A percentile compares a stretch with the other conserved stretches of the same genome.
These are phyloP conservation scores for Monosporascus sp. DNA, from an alignment of 2,329 filamentous ascomycete species.

Conservation along the genomic window DNA sequence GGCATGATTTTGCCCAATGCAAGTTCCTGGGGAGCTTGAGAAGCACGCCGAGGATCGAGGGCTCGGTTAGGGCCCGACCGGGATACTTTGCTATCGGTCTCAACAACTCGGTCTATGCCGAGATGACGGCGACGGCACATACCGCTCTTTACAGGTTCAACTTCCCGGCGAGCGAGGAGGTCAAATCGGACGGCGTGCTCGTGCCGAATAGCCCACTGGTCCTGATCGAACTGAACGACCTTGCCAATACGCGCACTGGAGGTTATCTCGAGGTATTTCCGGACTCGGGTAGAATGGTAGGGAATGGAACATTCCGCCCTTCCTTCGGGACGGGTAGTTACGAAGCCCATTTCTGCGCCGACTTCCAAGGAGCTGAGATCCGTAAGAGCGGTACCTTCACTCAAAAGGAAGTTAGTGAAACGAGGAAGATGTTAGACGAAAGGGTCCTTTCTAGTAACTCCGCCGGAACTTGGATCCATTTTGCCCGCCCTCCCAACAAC, in stretches of 20 bases:
- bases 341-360: slow-evolving; percentile 54
- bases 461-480: slow-evolving; percentile 59
- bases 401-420: slow-evolving; percentile 37
- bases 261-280: slow-evolving; percentile 48
- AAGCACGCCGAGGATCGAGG: slow-evolving; percentile 42
- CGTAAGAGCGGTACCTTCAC: slow-evolving; percentile 53
- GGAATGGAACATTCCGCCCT: slow-evolving; percentile 52
- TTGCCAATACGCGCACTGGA: slow-evolving; percentile 43
- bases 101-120: slow-evolving; percentile 49
- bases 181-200: slow-evolving; percentile 13
- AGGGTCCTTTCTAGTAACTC: slow-evolving; percentile 29
- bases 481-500: slow-evolving; percentile 37
- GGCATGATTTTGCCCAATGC: slow-evolving; percentile 44
- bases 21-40: slow-evolving; percentile 42
- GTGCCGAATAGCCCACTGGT: slow-evolving; percentile 47
- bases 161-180: slow-evolving; percentile 36
- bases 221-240: slow-evolving; percentile 55
- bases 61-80: slow-evolving; percentile 46
- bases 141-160: slow-evolving; percentile 56
- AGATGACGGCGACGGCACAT: slow-evolving; percentile 58
- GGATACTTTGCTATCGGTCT: slow-evolving; percentile 57
- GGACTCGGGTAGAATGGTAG: slow-evolving; percentile 49
- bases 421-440: slow-evolving; percentile 18
- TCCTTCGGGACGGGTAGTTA: slow-evolving; percentile 58
- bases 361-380: slow-evolving; percentile 50